Evolutionary conservation across 768 basidiomycete species (phyloP).

Genomic region (Amanita jacksonii): DNA sequence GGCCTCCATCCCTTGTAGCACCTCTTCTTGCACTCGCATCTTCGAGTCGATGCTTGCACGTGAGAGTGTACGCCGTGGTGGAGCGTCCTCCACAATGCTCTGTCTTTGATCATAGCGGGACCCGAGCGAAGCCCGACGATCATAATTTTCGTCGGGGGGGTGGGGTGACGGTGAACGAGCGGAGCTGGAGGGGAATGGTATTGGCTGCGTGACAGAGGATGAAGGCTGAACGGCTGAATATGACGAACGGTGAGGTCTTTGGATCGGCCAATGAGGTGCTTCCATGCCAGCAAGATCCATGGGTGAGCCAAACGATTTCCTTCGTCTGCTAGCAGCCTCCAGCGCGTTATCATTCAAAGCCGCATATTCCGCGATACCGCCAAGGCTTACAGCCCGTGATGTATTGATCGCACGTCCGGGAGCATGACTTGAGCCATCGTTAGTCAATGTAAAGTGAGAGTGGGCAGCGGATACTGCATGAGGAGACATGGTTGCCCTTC

Average conservation of each 20-base stretch:
- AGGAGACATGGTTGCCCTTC: slow-evolving; percentile 31
- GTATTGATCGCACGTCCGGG: slow-evolving; percentile 31
- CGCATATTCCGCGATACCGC: slow-evolving; percentile 17
- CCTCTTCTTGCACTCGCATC: slow-evolving; percentile 27
- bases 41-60: slow-evolving; percentile 42
- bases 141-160: not conserved
- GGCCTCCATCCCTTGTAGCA: slow-evolving; percentile 25
- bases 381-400: slow-evolving; percentile 56
- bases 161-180: slow-evolving; percentile 38
- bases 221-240: slow-evolving; percentile 35
- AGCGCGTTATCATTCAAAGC: not conserved
- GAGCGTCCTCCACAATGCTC: slow-evolving; percentile 19
- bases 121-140: slow-evolving; percentile 4
- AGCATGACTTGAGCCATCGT: slow-evolving; percentile 25
- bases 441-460: slow-evolving; percentile 33
- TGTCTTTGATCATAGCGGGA: slow-evolving; percentile 8
- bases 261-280: slow-evolving; percentile 27
- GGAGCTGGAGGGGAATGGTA: slow-evolving; percentile 59
- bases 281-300: slow-evolving; percentile 43
- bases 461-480: slow-evolving; percentile 32
- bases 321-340: slow-evolving; percentile 23
- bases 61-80: slow-evolving; percentile 46
- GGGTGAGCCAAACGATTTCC: slow-evolving; percentile 50
- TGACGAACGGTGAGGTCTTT: slow-evolving; percentile 41
- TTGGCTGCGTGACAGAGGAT: slow-evolving; percentile 27